Base-by-base conservation (phyloP, 495 filamentous ascomycete species). In the Chaetomium cochliodes region DNA sequence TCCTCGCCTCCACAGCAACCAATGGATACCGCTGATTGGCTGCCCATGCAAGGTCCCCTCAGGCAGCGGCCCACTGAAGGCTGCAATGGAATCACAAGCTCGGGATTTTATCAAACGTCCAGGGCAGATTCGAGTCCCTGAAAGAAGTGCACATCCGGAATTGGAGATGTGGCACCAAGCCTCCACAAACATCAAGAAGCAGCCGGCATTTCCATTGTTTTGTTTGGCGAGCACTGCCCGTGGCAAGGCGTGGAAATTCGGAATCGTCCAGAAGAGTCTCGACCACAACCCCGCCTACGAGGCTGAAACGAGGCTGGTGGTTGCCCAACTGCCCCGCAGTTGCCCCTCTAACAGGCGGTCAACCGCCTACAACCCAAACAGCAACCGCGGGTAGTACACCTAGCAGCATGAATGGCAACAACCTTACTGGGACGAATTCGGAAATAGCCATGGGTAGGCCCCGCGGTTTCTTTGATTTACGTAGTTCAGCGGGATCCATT, bases 301-400 rank as follows among this genome's bases (percentile, higher is more conserved):
- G 70, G 70, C 70, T 73, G 70, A 70, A 65, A 73, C 70, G 69
- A 73, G 68, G 70, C 70, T 73, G 62, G 16, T 65, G 66, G 68
- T 51, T 67, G 68, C 62, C 22, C 52, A 33, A 12, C 28, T 58
- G 66, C 56, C 41, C 60, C 58, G 57, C 56, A 50, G 30, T 64
- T 51, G 26, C 37, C 51, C 26, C 51, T 44, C 51, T 25, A 22
- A 42, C 18, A 44, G 58, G 58, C 25, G 30, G 63, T 55, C 49
- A 28, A 46, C 47, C 6, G 5, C 16, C 15, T 18, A 20, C 52
- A 55, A 12, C 12, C 26, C 16, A 5, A n/a, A 55, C 7, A 33
- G 26, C 13, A 16, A 52, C 49, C 49, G 15, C 22, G 8, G 22
- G 47, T 12, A 52, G 23, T 2, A n/a, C n/a, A n/a, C n/a, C n/a